Percentiles rank a stretch among this genome's conserved stretches.
These are phyloP conservation scores for Colletotrichum musicola DNA, from an alignment of 2,329 filamentous ascomycete species.

Conservation along the genomic window DNA sequence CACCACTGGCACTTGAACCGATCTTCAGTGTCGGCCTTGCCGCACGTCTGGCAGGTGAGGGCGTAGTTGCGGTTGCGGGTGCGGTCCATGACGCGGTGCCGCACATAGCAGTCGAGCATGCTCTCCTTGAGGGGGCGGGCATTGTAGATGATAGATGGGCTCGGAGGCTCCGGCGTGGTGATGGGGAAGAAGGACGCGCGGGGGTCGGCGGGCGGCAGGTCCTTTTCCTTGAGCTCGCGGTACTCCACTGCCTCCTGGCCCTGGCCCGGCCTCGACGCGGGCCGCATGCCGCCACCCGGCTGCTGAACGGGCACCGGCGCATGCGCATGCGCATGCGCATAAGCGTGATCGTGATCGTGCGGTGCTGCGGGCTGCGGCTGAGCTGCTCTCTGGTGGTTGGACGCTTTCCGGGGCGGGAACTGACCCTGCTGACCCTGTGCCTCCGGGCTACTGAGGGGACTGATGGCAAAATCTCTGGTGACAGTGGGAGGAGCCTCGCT, in stretches of 20 bases:
- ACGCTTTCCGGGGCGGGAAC: slow-evolving; percentile 50
- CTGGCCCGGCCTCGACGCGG: slow-evolving; percentile 19
- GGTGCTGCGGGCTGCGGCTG: slow-evolving; percentile 20
- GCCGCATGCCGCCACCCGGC: slow-evolving; percentile 18
- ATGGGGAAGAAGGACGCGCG: slow-evolving; percentile 54
- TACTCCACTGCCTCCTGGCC: slow-evolving; percentile 48
- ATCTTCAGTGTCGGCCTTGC: slow-evolving; percentile 57
- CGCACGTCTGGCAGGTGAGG: slow-evolving; percentile 67
- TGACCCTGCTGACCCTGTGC: slow-evolving; percentile 43
- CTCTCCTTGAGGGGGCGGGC: slow-evolving; percentile 59
- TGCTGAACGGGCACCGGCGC: slow-evolving; percentile 10
- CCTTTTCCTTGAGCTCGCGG: slow-evolving; percentile 52
- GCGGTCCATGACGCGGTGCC: slow-evolving; percentile 62
- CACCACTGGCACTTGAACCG: slow-evolving; percentile 65
- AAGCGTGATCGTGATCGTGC: slow-evolving; percentile 15
- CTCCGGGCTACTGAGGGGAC: slow-evolving; percentile 37
- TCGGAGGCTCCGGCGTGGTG: slow-evolving; percentile 45
- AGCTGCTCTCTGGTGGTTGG: slow-evolving; percentile 38
- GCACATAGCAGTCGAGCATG: slow-evolving; percentile 61
- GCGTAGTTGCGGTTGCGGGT: slow-evolving; percentile 63
- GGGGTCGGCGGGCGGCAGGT: slow-evolving; percentile 50
- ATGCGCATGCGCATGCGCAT: slow-evolving; percentile 1
- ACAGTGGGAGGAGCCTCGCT: slow-evolving; percentile 43
- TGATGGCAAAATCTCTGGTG: slow-evolving; percentile 35
- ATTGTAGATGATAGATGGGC: slow-evolving; percentile 54